Conservation (phyloP, 257 asterid species). For the Nicotiana obtusifolia region DNA sequence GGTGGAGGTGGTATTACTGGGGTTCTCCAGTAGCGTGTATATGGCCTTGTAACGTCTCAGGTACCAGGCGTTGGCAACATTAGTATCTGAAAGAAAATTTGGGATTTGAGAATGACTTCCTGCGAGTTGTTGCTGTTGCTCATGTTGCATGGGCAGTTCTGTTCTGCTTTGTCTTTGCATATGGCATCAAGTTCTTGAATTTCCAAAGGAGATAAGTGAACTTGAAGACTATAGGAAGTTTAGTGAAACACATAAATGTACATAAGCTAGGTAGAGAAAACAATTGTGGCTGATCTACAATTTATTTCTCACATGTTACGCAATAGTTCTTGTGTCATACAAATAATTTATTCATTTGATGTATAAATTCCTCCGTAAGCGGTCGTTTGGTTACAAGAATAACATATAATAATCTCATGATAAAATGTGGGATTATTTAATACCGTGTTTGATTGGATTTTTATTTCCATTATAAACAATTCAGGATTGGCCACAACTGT, state of each 20-base stretch:
- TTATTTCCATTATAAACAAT: too few relatives aligned
- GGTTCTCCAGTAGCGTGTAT: slow-evolving; percentile 74
- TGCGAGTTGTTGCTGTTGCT: slow-evolving; percentile 48
- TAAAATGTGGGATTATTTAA: too few relatives aligned
- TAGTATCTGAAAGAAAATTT: slow-evolving; percentile 34
- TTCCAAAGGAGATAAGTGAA: slow-evolving; percentile 36
- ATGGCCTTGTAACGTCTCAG: slow-evolving; percentile 71
- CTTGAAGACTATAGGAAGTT: not conserved
- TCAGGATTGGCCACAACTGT: too few relatives aligned
- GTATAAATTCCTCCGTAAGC: too few relatives aligned
- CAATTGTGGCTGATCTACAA: not conserved
- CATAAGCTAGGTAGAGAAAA: not conserved
- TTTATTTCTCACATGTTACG: too few relatives aligned
- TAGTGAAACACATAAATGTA: not conserved
- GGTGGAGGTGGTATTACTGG: slow-evolving; percentile 98
- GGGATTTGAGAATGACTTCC: slow-evolving; percentile 61
- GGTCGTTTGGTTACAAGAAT: too few relatives aligned
- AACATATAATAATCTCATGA: too few relatives aligned
- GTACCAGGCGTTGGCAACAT: slow-evolving; percentile 38
- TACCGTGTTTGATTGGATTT: too few relatives aligned
- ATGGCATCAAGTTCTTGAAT: slow-evolving; percentile 42
- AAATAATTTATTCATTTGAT: too few relatives aligned
- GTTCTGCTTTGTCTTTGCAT: slow-evolving; percentile 29
- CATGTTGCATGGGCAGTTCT: slow-evolving; percentile 37
- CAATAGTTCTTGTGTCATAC: too few relatives aligned